A percentile compares a stretch with the other conserved stretches of the same genome.
phyloP scores from a whole-genome alignment of 257 asterid species.

The Catharanthus roseus region DNA sequence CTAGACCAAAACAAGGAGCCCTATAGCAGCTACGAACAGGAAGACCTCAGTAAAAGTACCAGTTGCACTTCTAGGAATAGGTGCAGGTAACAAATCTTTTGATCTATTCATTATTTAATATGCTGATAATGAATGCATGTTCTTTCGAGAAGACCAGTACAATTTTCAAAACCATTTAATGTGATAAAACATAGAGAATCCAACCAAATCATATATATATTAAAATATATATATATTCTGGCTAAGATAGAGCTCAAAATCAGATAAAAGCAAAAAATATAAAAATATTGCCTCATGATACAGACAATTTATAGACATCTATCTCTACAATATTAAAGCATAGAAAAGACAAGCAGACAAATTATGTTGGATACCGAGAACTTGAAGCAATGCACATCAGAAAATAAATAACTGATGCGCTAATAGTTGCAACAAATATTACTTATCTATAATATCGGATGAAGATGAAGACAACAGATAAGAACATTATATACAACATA shows the following conservation, averaged over 20 bases:
- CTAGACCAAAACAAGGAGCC: neutral
- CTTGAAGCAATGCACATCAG: neutral
- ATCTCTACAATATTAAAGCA: neutral
- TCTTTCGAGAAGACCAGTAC: neutral
- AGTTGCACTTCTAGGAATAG: neutral
- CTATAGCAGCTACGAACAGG: neutral
- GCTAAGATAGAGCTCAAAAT: neutral
- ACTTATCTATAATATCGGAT: neutral
- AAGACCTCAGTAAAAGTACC: neutral
- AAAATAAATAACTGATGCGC: neutral
- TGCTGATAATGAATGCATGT: neutral
- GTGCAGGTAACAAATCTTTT: neutral
- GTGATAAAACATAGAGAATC: neutral
- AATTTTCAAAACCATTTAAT: neutral
- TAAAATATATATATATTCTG: neutral
- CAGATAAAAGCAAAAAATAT: neutral
- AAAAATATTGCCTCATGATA: neutral
- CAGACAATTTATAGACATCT: neutral
- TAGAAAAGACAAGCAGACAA: neutral
- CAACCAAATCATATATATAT: neutral
- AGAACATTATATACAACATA: neutral
- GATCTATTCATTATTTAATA: no score
- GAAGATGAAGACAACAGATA: neutral
- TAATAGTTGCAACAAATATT: neutral
- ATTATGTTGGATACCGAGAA: neutral